phyloP scores from a whole-genome alignment of 2,329 filamentous ascomycete species.

The Fusarium sp. region DNA sequence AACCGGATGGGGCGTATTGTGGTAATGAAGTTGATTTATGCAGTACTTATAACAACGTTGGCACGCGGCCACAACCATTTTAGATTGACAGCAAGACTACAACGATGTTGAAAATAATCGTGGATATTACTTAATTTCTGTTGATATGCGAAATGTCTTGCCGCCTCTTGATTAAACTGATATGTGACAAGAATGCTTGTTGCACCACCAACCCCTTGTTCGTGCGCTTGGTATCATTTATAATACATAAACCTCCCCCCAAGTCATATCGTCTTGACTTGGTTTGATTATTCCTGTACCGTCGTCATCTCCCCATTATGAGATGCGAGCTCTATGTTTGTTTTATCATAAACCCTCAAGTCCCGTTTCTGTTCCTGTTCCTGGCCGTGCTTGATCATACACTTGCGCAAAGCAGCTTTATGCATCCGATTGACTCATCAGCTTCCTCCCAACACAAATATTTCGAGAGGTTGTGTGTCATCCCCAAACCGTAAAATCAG shows the following conservation, averaged over 20 bases:
- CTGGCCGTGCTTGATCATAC: constrained; percentile 9
- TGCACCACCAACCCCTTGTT: not conserved
- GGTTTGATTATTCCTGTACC: constrained; percentile 4
- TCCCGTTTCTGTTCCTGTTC: not conserved
- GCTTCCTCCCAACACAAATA: constrained; percentile 1
- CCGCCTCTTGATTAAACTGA: not conserved
- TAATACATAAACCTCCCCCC: constrained; percentile 3
- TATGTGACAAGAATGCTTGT: constrained; percentile 1
- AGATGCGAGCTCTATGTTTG: constrained; percentile 36
- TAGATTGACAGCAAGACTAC: not conserved
- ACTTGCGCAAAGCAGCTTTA: constrained; percentile 18
- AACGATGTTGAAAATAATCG: not conserved
- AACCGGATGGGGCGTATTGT: constrained; percentile 16
- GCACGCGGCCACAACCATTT: not conserved
- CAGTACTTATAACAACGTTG: not conserved
- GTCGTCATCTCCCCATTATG: constrained; percentile 18
- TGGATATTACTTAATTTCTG: not conserved
- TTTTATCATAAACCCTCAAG: constrained; percentile 24
- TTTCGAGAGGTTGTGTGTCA: not conserved
- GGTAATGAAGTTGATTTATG: constrained; percentile 32
- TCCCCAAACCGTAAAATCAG: constrained; percentile 3
- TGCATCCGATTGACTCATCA: constrained; percentile 11
- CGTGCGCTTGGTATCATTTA: constrained; percentile 6
- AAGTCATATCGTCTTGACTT: constrained; percentile 13
- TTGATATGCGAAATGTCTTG: not conserved